Percentiles rank a stretch among this genome's conserved stretches.
Evolutionary conservation across 495 filamentous ascomycete species (phyloP).

Genomic region (Neurospora sp.): DNA sequence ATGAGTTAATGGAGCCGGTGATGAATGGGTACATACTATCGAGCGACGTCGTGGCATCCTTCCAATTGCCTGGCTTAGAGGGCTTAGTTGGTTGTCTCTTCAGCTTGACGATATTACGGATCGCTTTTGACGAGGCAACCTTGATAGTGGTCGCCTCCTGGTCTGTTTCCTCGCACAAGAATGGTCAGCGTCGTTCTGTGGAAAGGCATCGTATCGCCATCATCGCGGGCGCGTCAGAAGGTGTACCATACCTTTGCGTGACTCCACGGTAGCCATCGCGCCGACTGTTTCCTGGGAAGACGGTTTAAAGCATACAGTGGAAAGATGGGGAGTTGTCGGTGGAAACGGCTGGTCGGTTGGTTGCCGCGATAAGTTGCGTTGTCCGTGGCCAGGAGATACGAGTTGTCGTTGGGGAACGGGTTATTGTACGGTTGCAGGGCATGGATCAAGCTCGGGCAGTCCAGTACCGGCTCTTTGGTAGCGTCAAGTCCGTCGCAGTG

Average conservation of each 20-base stretch:
- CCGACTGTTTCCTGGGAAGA: constrained; percentile 7
- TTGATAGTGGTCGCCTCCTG: constrained; percentile 46
- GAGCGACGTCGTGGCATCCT: constrained; percentile 32
- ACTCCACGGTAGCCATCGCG: constrained; percentile 18
- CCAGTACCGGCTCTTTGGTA: not conserved
- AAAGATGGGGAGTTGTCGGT: not conserved
- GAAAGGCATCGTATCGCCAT: not conserved
- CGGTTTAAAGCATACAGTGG: not conserved
- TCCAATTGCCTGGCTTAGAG: constrained; percentile 46
- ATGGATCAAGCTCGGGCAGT: not conserved
- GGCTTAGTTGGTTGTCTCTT: constrained; percentile 55
- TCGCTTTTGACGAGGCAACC: constrained; percentile 41
- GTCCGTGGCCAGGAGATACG: not conserved
- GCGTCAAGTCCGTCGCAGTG: not conserved
- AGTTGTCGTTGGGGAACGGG: not conserved
- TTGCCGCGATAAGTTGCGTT: not conserved
- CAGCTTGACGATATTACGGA: constrained; percentile 47
- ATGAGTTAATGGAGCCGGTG: not conserved
- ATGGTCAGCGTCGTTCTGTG: not conserved
- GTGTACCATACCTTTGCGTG: constrained; percentile 20
- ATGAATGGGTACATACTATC: constrained; percentile 39
- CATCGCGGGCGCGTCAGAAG: not conserved
- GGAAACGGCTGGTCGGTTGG: not conserved
- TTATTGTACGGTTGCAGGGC: not conserved
- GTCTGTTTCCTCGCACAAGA: constrained; percentile 15